phyloP scores from a whole-genome alignment of 805 yeast species.

The Wickerhamomyces chaumierensis region DNA sequence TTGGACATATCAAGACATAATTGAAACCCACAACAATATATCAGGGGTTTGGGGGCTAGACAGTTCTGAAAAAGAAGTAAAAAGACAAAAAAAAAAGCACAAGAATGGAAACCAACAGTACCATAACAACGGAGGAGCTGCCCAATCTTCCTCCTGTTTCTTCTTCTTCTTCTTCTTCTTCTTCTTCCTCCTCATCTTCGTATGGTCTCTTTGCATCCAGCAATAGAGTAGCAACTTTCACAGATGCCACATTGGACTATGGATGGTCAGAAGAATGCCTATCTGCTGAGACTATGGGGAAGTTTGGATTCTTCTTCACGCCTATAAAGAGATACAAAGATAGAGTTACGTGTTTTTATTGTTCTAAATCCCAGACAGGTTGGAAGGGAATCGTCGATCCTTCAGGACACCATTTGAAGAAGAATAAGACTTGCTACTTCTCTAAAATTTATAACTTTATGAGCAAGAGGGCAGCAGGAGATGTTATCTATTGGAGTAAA shows the following conservation, averaged over 20 bases:
- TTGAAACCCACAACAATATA: too few species aligned
- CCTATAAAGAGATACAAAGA: constrained; percentile 41
- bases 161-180: too few species aligned
- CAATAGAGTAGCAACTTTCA: constrained; percentile 9
- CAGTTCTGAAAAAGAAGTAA: too few species aligned
- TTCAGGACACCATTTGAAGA: constrained; percentile 29
- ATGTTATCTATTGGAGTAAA: constrained; percentile 12
- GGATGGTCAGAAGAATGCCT: constrained; percentile 20
- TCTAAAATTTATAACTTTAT: constrained; percentile 16
- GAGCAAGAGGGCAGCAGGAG: constrained; percentile 11
- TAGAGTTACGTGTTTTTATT: constrained; percentile 46
- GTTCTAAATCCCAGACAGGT: constrained; percentile 41
- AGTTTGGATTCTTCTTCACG: constrained; percentile 50
- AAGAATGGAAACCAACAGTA: too few species aligned
- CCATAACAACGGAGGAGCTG: too few species aligned
- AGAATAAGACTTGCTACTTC: constrained; percentile 23
- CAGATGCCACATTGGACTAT: constrained; percentile 7
- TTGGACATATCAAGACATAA: too few species aligned
- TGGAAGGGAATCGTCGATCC: constrained; percentile 49
- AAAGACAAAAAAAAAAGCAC: too few species aligned
- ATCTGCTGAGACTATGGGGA: constrained; percentile 31
- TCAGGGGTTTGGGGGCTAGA: too few species aligned
- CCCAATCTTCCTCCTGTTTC: too few species aligned
- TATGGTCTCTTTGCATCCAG: neutral
- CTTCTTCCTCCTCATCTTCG: too few species aligned